Percentiles rank a stretch among this genome's conserved stretches.
These are phyloP conservation scores for Phaeosphaeriaceae sp. DNA, from an alignment of 2,329 filamentous ascomycete genomes.

Conservation along the genomic window DNA sequence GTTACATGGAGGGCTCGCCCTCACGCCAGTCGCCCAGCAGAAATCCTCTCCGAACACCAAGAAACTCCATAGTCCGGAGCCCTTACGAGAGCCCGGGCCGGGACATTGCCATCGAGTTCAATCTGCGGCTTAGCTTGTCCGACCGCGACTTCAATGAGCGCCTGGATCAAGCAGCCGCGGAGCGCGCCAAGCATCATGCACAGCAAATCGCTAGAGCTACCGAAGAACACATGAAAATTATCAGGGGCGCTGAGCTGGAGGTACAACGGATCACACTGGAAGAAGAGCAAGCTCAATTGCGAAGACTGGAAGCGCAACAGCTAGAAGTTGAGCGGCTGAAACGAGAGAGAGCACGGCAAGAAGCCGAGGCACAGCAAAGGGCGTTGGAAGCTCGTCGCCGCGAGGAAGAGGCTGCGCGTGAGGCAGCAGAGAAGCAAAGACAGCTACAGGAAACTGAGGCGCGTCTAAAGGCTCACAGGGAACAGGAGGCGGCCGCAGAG, in stretches of 20 bases:
- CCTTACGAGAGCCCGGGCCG: constrained; percentile 43
- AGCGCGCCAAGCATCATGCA: constrained; percentile 68
- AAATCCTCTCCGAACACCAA: constrained; percentile 29
- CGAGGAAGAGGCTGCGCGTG: constrained; percentile 39
- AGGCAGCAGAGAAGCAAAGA: constrained; percentile 35
- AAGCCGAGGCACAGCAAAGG: constrained; percentile 44
- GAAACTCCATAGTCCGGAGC: constrained; percentile 29
- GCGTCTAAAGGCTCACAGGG: constrained; percentile 37
- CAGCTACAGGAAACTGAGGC: constrained; percentile 41
- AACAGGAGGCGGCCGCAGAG: constrained; percentile 36
- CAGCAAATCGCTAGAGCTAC: constrained; percentile 71
- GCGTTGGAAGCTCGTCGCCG: constrained; percentile 43
- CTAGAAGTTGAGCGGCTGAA: constrained; percentile 51
- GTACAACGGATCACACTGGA: constrained; percentile 58
- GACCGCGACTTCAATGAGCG: constrained; percentile 61
- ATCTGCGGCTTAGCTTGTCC: constrained; percentile 50
- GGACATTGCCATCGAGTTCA: constrained; percentile 51
- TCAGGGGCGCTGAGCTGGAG: constrained; percentile 61
- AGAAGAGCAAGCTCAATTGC: constrained; percentile 43
- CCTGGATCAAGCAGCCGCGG: constrained; percentile 68
- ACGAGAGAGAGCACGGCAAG: constrained; percentile 52
- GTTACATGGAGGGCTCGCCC: constrained; percentile 39
- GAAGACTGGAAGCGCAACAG: constrained; percentile 45
- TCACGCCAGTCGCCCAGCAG: constrained; percentile 42
- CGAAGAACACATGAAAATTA: constrained; percentile 71